Evolutionary conservation across 345 rosid species (phyloP).

Genomic region (Linum tenue): DNA sequence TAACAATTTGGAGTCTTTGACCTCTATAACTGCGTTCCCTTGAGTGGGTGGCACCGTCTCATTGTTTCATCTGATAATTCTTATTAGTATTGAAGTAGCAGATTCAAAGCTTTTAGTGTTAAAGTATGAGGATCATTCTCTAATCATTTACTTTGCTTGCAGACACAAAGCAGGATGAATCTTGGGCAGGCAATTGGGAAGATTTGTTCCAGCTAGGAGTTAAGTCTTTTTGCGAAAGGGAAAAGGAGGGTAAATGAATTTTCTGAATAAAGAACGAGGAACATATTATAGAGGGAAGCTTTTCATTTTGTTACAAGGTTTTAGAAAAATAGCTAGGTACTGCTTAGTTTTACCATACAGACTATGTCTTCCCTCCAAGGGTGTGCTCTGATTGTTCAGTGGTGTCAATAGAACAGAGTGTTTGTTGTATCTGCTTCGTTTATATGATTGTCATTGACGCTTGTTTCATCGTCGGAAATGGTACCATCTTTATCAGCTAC

Average conservation of each 20-base stretch:
- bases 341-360: too few species aligned
- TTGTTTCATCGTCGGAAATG: too few species aligned
- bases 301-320: too few species aligned
- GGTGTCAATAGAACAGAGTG: constrained; percentile 12
- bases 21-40: too few species aligned
- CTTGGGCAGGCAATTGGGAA: not conserved
- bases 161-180: not conserved
- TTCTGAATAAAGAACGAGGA: not conserved
- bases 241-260: too few species aligned
- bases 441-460: too few species aligned
- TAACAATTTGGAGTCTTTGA: too few species aligned
- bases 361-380: not conserved
- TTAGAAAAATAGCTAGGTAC: too few species aligned
- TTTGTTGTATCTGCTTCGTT: constrained; percentile 10
- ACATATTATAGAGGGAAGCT: not conserved
- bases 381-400: constrained; percentile 3
- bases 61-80: not conserved
- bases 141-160: not conserved
- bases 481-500: too few species aligned
- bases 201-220: not conserved
- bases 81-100: not conserved
- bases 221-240: too few species aligned
- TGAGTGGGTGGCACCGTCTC: not conserved
- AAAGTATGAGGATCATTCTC: too few species aligned
- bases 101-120: too few species aligned